A percentile compares a stretch with the other conserved stretches of the same genome.
phyloP scores from a whole-genome alignment of 345 rosid species.

The Sonneratia alba region DNA sequence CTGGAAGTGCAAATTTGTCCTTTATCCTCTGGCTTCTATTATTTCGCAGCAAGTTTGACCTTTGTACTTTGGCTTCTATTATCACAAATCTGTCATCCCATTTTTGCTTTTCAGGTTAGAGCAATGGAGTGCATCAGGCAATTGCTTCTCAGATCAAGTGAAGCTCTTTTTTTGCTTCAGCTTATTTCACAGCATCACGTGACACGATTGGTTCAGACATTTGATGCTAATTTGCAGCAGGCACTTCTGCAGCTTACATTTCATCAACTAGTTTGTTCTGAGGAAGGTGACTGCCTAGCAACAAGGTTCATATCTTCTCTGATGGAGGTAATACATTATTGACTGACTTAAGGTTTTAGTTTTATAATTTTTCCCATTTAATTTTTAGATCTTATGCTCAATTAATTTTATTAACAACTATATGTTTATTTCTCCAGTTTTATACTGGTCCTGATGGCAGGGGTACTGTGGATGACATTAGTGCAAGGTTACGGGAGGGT shows the following conservation, averaged over 20 bases:
- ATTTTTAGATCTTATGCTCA: background rate
- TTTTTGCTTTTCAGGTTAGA: constrained; percentile 52
- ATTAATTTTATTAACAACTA: constrained; percentile 1
- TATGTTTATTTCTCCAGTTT: constrained; percentile 38
- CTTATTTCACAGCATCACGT: constrained; percentile 85
- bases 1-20: background rate
- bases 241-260: constrained; percentile 73
- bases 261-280: constrained; percentile 87
- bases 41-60: background rate
- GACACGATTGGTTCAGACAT: constrained; percentile 71
- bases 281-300: constrained; percentile 88
- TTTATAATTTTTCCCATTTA: background rate
- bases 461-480: constrained; percentile 92
- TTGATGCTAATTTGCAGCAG: constrained; percentile 56
- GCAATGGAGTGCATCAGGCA: constrained; percentile 97
- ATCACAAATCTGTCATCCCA: background rate
- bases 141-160: constrained; percentile 92
- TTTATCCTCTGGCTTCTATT: constrained; percentile 7
- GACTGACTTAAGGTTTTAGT: background rate
- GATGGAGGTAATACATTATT: constrained; percentile 60
- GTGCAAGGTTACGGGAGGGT: constrained; percentile 73
- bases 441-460: constrained; percentile 97
- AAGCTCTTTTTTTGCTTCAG: constrained; percentile 85
- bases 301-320: constrained; percentile 75
- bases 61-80: constrained; percentile 8